phyloP scores from a whole-genome alignment of 768 basidiomycete species.

The Russula sp. region DNA sequence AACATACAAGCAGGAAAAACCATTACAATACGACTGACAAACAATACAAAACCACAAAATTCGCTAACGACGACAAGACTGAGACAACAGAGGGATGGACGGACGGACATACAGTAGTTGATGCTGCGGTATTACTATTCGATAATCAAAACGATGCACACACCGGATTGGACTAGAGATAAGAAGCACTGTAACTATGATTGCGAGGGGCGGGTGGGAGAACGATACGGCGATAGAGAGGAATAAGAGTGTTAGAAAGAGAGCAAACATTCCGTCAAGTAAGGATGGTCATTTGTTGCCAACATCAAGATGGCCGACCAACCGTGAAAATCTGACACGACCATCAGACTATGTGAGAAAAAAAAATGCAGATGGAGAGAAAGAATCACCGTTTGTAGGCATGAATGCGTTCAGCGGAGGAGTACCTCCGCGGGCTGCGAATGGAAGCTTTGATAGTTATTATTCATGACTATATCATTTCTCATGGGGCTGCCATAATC shows the following conservation, averaged over 20 bases:
- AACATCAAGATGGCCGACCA: neutral
- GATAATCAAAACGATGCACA: no score
- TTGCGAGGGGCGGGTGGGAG: neutral
- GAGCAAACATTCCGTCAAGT: neutral
- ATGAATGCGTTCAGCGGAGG: neutral
- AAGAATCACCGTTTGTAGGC: neutral
- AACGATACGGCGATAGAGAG: neutral
- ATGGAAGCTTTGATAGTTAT: constrained; percentile 3
- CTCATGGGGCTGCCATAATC: neutral
- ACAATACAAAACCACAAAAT: no score
- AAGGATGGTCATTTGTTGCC: neutral
- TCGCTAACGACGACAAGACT: no score
- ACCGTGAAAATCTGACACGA: neutral
- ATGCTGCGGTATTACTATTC: no score
- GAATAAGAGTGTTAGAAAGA: neutral
- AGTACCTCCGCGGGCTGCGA: constrained; percentile 6
- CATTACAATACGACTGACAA: no score
- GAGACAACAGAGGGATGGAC: no score
- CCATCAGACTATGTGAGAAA: neutral
- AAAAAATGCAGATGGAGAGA: no score
- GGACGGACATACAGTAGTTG: no score
- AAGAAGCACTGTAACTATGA: no score
- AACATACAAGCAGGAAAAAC: no score
- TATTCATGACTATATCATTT: neutral
- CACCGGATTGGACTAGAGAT: no score